Conservation (phyloP, 495 filamentous ascomycete genomes). For the Xylaria grammica region DNA sequence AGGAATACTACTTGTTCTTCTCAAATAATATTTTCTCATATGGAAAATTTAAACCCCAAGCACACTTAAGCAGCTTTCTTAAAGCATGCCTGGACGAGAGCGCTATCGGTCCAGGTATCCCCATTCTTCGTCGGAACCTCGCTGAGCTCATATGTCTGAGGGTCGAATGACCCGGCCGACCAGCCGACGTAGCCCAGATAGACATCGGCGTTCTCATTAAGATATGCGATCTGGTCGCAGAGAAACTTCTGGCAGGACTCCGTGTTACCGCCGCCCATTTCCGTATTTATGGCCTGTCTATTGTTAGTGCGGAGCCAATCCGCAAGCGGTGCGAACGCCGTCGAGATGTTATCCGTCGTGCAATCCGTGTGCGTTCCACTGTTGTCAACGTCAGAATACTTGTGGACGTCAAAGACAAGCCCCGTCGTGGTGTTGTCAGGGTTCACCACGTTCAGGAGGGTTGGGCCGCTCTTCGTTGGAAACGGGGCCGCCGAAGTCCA, state of each 20-base stretch:
- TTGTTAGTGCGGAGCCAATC: conserved; percentile 54
- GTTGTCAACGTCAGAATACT: conserved; percentile 63
- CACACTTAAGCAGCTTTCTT: conserved; percentile 10
- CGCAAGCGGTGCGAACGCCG: conserved; percentile 51
- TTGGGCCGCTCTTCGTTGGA: conserved; percentile 49
- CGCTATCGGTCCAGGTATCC: conserved; percentile 43
- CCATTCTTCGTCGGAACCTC: conserved; percentile 51
- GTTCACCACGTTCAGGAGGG: conserved; percentile 55
- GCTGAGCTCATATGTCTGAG: conserved; percentile 41
- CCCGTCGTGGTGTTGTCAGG: conserved; percentile 52
- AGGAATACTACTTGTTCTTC: no score
- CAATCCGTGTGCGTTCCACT: conserved; percentile 58
- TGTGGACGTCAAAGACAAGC: conserved; percentile 58
- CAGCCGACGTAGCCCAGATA: conserved; percentile 60
- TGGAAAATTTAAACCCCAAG: background rate
- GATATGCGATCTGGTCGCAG: conserved; percentile 42
- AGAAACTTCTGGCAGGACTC: conserved; percentile 48
- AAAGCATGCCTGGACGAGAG: conserved; percentile 47
- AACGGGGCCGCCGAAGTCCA: conserved; percentile 53
- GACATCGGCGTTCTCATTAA: conserved; percentile 54
- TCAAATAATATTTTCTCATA: no score
- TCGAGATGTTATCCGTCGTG: conserved; percentile 51
- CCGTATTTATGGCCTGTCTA: conserved; percentile 54
- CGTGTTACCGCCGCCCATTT: conserved; percentile 58
- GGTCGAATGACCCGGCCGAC: conserved; percentile 56